A percentile compares a stretch with the other conserved stretches of the same genome.
These are phyloP conservation scores for Solanum virginianum DNA, from an alignment of 257 asterid genomes.

Conservation along the genomic window DNA sequence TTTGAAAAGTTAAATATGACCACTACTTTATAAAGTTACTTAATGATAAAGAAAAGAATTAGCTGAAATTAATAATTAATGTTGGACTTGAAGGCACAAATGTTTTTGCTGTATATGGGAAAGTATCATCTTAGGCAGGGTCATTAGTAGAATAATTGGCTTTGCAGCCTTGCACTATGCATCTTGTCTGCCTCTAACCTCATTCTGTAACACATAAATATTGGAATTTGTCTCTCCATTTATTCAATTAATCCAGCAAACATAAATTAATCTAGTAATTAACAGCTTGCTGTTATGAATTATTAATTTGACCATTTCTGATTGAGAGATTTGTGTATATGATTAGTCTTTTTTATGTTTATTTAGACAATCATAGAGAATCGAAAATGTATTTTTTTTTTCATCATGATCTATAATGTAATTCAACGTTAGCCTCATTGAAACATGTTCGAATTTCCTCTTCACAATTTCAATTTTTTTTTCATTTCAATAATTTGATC, in stretches of 20 bases:
- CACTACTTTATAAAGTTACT: too few relatives aligned
- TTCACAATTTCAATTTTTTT: background rate
- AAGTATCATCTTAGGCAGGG: slow-evolving; percentile 5
- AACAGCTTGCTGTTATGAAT: background rate
- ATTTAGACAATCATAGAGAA: background rate
- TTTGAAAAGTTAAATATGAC: too few relatives aligned
- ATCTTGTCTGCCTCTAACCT: background rate
- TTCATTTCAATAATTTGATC: background rate
- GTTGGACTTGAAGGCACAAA: background rate
- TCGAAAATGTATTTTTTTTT: background rate
- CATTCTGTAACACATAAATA: background rate
- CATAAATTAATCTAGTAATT: background rate
- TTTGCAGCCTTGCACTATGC: background rate
- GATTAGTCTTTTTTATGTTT: background rate
- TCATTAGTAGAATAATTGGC: background rate
- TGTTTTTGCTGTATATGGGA: background rate
- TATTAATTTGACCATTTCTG: background rate
- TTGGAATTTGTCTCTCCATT: background rate
- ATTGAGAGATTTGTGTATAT: background rate
- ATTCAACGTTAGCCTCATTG: background rate
- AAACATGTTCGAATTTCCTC: background rate
- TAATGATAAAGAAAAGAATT: too few relatives aligned
- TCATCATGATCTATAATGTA: background rate
- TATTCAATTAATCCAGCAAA: background rate
- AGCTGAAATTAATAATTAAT: background rate